Percentiles rank a stretch among this genome's conserved stretches.
These are phyloP conservation scores for Xerocomus nothofagi DNA, from an alignment of 1,284 basidiomycete genomes.

Conservation along the genomic window DNA sequence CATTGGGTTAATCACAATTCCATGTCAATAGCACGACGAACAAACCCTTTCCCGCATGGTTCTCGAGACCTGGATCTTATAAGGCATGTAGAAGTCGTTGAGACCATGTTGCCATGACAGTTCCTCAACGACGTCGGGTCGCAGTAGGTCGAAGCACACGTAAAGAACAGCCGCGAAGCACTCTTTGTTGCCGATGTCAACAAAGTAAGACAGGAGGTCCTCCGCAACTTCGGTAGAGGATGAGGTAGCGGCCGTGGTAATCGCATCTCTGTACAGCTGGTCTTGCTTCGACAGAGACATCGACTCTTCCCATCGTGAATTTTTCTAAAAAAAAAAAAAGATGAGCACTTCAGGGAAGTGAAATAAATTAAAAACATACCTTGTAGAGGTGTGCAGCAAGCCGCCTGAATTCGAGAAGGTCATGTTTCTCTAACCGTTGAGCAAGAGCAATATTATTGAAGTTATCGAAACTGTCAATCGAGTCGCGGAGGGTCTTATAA, in stretches of 20 bases:
- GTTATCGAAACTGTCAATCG: slow-evolving; percentile 97
- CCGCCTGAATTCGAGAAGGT: slow-evolving; percentile 92
- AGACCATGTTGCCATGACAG: slow-evolving; percentile 94
- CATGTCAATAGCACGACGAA: background rate
- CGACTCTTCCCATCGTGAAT: slow-evolving; percentile 92
- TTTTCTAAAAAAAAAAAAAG: slow-evolving; percentile 62
- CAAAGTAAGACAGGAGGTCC: slow-evolving; percentile 91
- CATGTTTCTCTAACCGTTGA: slow-evolving; percentile 84
- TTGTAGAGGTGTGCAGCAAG: slow-evolving; percentile 96
- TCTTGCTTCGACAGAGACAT: slow-evolving; percentile 94
- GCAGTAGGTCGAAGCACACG: slow-evolving; percentile 90
- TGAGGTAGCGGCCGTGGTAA: slow-evolving; percentile 90
- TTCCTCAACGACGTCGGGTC: slow-evolving; percentile 92
- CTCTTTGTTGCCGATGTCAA: slow-evolving; percentile 98
- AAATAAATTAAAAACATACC: slow-evolving; percentile 41
- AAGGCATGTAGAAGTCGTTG: slow-evolving; percentile 96
- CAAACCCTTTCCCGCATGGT: slow-evolving; percentile 67
- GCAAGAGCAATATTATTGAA: slow-evolving; percentile 94
- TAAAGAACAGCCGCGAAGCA: slow-evolving; percentile 92
- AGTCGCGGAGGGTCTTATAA: slow-evolving; percentile 93
- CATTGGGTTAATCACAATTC: slow-evolving; percentile 15
- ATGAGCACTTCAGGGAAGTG: slow-evolving; percentile 4
- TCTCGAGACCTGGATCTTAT: slow-evolving; percentile 84
- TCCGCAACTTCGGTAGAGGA: slow-evolving; percentile 84
- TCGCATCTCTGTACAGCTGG: slow-evolving; percentile 95